Evolutionary conservation across 306 rosid species (phyloP).

Genomic region (Quercus berberidifolia): DNA sequence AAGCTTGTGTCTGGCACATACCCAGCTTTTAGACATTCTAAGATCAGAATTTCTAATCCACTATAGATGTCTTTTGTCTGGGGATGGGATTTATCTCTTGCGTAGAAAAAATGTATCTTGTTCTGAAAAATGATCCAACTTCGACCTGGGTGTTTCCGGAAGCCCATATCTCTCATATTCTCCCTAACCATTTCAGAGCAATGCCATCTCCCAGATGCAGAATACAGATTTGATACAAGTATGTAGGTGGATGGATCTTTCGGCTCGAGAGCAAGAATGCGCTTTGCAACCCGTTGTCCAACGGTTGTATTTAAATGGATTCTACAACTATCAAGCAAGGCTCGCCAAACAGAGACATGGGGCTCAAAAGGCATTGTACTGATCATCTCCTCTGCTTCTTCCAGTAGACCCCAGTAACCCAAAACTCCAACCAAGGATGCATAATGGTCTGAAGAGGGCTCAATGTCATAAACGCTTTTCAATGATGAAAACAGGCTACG

Average conservation of each 20-base stretch:
- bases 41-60: slow-evolving; percentile 69
- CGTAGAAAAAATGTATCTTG: slow-evolving; percentile 72
- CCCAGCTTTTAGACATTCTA: slow-evolving; percentile 77
- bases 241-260: slow-evolving; percentile 63
- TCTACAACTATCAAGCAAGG: slow-evolving; percentile 77
- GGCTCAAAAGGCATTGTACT: slow-evolving; percentile 59
- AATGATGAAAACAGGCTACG: slow-evolving; percentile 55
- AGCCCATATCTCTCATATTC: slow-evolving; percentile 67
- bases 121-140: slow-evolving; percentile 67
- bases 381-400: slow-evolving; percentile 77
- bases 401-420: slow-evolving; percentile 78
- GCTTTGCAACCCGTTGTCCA: slow-evolving; percentile 53
- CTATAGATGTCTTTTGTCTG: slow-evolving; percentile 70
- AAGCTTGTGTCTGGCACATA: slow-evolving; percentile 76
- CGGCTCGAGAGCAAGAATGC: slow-evolving; percentile 63
- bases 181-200: slow-evolving; percentile 63
- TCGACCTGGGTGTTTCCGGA: slow-evolving; percentile 68
- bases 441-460: slow-evolving; percentile 63
- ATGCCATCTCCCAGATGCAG: slow-evolving; percentile 91
- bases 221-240: slow-evolving; percentile 80
- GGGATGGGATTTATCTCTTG: slow-evolving; percentile 76
- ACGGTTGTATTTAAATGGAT: slow-evolving; percentile 44
- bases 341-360: slow-evolving; percentile 62
- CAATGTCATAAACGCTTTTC: slow-evolving; percentile 44
- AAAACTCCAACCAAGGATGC: slow-evolving; percentile 75